Percentiles rank a stretch among this genome's conserved stretches.
These are phyloP conservation scores for Takakia lepidozioides DNA, from an alignment of 225 moss, liverwort and hornwort genomes.

Conservation along the genomic window DNA sequence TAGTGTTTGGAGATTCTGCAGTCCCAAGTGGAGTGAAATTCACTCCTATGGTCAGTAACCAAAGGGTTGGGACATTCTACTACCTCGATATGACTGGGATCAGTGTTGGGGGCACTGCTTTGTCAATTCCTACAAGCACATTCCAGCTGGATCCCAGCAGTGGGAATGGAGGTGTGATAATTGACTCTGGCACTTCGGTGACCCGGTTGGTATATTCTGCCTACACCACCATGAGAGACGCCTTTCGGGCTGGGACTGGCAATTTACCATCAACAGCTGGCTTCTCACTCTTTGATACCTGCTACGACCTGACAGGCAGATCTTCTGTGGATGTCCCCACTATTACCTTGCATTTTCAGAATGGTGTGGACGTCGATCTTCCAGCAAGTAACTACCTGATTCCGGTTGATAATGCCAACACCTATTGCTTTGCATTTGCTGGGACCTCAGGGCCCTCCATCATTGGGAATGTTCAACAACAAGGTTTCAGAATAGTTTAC, in stretches of 20 bases:
- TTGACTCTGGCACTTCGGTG: constrained; percentile 51
- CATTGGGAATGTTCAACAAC: constrained; percentile 54
- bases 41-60: constrained; percentile 17
- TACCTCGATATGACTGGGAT: constrained; percentile 20
- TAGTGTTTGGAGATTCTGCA: constrained; percentile 21
- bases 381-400: constrained; percentile 44
- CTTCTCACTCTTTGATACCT: constrained; percentile 53
- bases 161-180: constrained; percentile 50
- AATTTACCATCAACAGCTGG: constrained; percentile 22
- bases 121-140: constrained; percentile 18
- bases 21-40: constrained; percentile 5
- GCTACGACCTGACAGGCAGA: constrained; percentile 37
- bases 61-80: constrained; percentile 14
- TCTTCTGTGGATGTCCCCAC: constrained; percentile 38
- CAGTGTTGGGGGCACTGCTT: constrained; percentile 28
- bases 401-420: constrained; percentile 40
- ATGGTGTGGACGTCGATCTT: constrained; percentile 20
- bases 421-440: constrained; percentile 45
- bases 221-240: constrained; percentile 35
- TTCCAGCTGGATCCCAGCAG: constrained; percentile 29
- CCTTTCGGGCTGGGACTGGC: constrained; percentile 33
- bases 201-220: constrained; percentile 40
- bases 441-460: constrained; percentile 44
- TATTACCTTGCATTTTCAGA: constrained; percentile 38
- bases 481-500: constrained; percentile 48